Percentiles rank a stretch among this genome's conserved stretches.
Evolutionary conservation across 2,329 filamentous ascomycete genomes (phyloP).

Genomic region (Ophiostoma himal-ulmi): DNA sequence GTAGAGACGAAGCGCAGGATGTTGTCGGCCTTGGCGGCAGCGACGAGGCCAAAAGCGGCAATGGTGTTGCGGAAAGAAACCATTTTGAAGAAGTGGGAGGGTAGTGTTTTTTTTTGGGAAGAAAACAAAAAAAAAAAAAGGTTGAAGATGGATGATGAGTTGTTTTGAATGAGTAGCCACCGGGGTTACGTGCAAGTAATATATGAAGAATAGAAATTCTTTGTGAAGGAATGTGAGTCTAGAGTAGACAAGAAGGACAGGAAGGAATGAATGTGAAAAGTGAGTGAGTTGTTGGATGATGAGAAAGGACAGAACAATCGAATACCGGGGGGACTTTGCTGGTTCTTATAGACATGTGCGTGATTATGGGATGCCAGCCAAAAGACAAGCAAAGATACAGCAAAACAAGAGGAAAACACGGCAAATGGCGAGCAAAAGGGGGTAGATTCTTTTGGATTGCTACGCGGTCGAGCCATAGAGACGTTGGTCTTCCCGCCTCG

Average conservation of each 20-base stretch:
- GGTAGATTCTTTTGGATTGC: background rate
- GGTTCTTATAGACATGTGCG: background rate
- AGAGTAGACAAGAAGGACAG: background rate
- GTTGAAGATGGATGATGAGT: background rate
- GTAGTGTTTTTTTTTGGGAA: background rate
- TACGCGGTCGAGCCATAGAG: background rate
- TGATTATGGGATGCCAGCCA: background rate
- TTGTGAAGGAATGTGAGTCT: conserved; percentile 7
- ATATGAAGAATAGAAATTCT: background rate
- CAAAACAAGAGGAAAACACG: background rate
- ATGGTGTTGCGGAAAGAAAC: conserved; percentile 16
- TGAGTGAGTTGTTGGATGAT: background rate
- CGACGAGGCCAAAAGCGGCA: conserved; percentile 19
- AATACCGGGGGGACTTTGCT: background rate
- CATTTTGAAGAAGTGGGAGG: conserved; percentile 16
- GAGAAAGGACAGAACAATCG: background rate
- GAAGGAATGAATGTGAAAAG: background rate
- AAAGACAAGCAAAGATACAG: background rate
- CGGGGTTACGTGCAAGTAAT: conserved; percentile 3
- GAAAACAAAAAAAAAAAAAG: too few species aligned
- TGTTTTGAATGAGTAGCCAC: conserved; percentile 1
- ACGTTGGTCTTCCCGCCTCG: background rate
- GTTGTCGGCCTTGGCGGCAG: conserved; percentile 40
- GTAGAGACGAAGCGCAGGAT: conserved; percentile 54
- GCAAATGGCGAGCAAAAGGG: background rate